Evolutionary conservation across 495 filamentous ascomycete genomes (phyloP), one percentile per base, ranked within the genome.

Genomic region (Neurospora sp.): DNA sequence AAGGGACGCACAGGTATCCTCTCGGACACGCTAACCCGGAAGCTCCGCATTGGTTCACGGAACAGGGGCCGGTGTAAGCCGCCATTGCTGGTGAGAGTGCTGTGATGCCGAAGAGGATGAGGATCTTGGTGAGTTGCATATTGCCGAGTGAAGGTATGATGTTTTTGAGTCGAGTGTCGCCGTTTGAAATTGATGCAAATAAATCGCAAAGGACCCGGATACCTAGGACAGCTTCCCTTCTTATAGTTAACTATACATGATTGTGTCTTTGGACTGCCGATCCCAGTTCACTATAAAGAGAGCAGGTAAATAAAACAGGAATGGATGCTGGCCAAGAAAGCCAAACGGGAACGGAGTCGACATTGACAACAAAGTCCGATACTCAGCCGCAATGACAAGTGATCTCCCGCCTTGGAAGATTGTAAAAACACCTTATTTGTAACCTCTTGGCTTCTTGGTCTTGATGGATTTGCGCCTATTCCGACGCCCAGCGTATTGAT

Each of bases 21-120:
- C 75, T 61, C 9, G 71, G 71, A 31, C 78, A 79, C 14, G 74
- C 70, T 41, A 69, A 71, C 14, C 75, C 72, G 37, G 61, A 38
- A 0, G 74, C 74, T n/a, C 78, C 78, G 72, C 76, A 79, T 37
- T 71, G 70, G 0, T 61, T 68, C 0, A 42, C 65, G 0, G 76
- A 71, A 68, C 78, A 79, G 4, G 78, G 76, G 4, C 78, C 78
- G 1, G 76, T 79, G 76, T 79, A 79, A 35, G 75, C 75, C 3
- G 75, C 71, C 16, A 35, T 35, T 18, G 53, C 53, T 65, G 53
- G 53, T 1, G 70, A 70, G 41, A 48, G 3, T 7, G 74, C 45
- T 4, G 45, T 40, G 22, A 73, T 42, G 27, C 42, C 20, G 9
- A 70, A 6, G 20, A 74, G 20, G 16, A 68, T 44, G 8, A 78